Base-by-base conservation (phyloP, 192 early-diverging fungal species). In the Backusella tarrabulga region DNA sequence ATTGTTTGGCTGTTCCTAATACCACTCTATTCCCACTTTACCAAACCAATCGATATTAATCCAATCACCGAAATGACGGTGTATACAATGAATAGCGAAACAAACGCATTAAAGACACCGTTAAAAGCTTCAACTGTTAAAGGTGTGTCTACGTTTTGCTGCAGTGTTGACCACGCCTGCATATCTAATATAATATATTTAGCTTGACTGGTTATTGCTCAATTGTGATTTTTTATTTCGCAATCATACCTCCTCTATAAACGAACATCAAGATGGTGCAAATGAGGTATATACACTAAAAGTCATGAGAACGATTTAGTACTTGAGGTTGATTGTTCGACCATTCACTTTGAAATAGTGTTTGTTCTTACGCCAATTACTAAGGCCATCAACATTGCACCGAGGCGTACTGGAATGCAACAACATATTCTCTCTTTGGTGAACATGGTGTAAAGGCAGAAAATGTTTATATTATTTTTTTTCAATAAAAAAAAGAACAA, bases 401-500 rank as follows among this genome's bases (percentile, higher is more conserved):
- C 76, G 34, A 77, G n/a, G 6, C 76, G 66, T 12, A 68, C 68
- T 29, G 76, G 76, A 34, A 77, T 38, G 17, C 76, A 77, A 7
- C 76, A 77, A 36, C 66, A 70, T 15, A 77, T 68, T 70, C 41
- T 69, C 8, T 76, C 67, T 15, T 72, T 40, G n/a, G 17, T 46
- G 21, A 46, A 21, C 71, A 46, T 72, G 41, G 41, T 11, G 21
- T 26, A 63, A 63, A 56, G 23, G 8, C 11, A 11, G n/a, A 56
- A 23, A 26, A 56, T 9, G 8, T 40, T 40, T 40, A 7, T 7
- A 11, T 40, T 11, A 9, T 40, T 40, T 11, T 40, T 40, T 38
- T 32, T 32, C 29, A 32, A 32, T 32, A 21, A n/a, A 9, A 23
- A 11, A 56, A 63, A 29, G n/a, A 63, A 60, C 8, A 26, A 63